Base-by-base conservation (phyloP, 176 grass and related monocot genomes). In the Phragmites australis region DNA sequence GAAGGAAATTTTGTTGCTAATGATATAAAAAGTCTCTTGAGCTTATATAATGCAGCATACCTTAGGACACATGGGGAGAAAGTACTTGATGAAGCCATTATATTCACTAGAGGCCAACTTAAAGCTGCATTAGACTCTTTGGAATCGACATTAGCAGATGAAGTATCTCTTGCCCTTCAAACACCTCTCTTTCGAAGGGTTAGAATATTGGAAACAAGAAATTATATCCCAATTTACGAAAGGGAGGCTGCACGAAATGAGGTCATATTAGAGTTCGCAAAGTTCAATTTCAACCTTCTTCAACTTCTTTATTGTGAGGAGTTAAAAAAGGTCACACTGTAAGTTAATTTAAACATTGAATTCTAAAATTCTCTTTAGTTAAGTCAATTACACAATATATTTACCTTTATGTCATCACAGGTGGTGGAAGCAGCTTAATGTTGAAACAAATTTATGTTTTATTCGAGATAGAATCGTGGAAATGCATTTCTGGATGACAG, bases 61-160 rank as follows among this genome's bases (percentile, higher is more conserved):
- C 67, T 88, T 73, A 72, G 86, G 59, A 73, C 75, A 22, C 49
- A 42, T 58, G 81, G 74, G 27, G 86, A 88, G 6, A 6, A 44
- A 58, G 49, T 88, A 49, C 86, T 88, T 9, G 74, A 88, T 79
- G 74, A 88, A 61, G 86, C 81, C 41, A 72, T 83, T 39, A 32
- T 29, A 45, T 88, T 88, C 49, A 73, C 80, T 25, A 83, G 63
- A 74, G 8, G 22, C 4, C 39, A 37, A 6, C 74, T 88, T 10
- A 29, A 88, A 78, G 30, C 8, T 51, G 7, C 25, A 51, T 47
- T 56, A 54, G 47, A 73, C 45, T 8, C 44, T 44, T 37, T 19
- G n/a, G 37, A 44, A 63, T 55, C 76, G 46, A 51, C 56, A 32
- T 42, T 72, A 45, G 25, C 68, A 37, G 22, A 31, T 4, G 83